These are phyloP conservation scores for Blastobotrys attinorum DNA, from an alignment of 805 yeast species.

Conservation along the genomic window DNA sequence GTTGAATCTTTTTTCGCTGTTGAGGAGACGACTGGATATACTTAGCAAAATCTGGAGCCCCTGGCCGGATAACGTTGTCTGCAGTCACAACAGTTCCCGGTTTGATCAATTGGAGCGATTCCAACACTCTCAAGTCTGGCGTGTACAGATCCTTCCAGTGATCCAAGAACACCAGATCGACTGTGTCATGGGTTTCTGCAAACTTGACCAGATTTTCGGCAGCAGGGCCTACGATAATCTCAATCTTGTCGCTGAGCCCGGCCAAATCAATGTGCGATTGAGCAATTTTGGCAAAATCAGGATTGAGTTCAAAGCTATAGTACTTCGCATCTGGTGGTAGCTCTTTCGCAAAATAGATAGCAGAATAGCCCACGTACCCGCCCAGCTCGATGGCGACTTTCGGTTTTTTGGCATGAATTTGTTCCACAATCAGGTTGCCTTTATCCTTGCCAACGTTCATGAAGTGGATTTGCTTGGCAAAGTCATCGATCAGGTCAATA, in stretches of 20 bases:
- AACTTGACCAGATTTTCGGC: slow-evolving; percentile 6
- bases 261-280: slow-evolving; percentile 10
- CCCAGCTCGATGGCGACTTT: slow-evolving; percentile 4
- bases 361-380: slow-evolving; percentile 10
- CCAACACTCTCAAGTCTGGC: slow-evolving; percentile 11
- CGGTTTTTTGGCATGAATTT: slow-evolving; percentile 1
- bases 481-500: slow-evolving; percentile 1
- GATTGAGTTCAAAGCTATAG: slow-evolving; percentile 9
- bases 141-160: slow-evolving; percentile 11
- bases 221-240: slow-evolving; percentile 15
- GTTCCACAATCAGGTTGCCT: background rate
- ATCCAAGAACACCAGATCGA: slow-evolving; percentile 11
- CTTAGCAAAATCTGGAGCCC: slow-evolving; percentile 2
- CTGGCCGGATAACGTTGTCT: slow-evolving; percentile 2
- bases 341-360: slow-evolving; percentile 10
- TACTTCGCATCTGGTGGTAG: slow-evolving; percentile 11
- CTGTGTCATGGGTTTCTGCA: background rate
- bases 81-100: slow-evolving; percentile 10
- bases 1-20: background rate
- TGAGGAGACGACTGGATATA: background rate
- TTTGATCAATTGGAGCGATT: slow-evolving; percentile 8
- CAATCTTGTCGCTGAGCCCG: slow-evolving; percentile 12
- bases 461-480: too few relatives aligned
- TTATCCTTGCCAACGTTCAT: slow-evolving; percentile 7
- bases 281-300: slow-evolving; percentile 14